Conservation (phyloP, 345 rosid species). For the Leavenworthia alabamica region DNA sequence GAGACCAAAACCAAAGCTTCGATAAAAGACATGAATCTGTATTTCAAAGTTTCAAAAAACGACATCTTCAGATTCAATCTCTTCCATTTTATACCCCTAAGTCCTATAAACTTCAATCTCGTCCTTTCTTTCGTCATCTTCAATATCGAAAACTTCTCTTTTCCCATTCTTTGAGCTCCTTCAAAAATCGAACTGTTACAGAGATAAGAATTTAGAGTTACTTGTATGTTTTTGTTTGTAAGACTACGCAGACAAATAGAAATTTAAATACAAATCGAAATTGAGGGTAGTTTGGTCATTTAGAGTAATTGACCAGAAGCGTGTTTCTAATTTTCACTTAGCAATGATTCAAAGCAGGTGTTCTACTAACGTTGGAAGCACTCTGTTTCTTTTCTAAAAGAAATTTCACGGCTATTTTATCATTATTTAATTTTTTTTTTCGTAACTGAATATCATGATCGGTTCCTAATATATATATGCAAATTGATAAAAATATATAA, state of each 20-base stretch:
- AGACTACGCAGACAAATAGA: not conserved
- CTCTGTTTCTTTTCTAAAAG: constrained; percentile 11
- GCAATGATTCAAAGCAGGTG: constrained; percentile 21
- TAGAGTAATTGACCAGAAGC: not conserved
- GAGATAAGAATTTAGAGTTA: not conserved
- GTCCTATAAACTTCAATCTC: constrained; percentile 22
- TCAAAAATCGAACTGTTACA: not conserved
- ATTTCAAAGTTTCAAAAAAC: constrained; percentile 15
- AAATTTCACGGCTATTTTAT: not conserved
- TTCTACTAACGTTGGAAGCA: constrained; percentile 22
- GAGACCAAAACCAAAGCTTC: constrained; percentile 28
- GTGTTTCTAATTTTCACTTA: not conserved
- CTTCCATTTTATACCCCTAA: constrained; percentile 19
- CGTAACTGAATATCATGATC: not conserved
- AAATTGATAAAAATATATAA: too few relatives aligned
- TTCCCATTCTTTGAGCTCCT: not conserved
- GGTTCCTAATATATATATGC: too few relatives aligned
- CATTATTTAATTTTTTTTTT: not conserved
- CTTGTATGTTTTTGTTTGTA: not conserved
- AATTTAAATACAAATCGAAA: not conserved
- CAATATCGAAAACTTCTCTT: not conserved
- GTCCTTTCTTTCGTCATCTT: constrained; percentile 28
- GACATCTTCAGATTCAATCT: constrained; percentile 28
- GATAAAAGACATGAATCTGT: constrained; percentile 16
- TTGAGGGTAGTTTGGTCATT: constrained; percentile 4